Evolutionary conservation across 495 filamentous ascomycete genomes (phyloP), one percentile per base, ranked within the genome.

Genomic region (Hyaloscypha variabilis): DNA sequence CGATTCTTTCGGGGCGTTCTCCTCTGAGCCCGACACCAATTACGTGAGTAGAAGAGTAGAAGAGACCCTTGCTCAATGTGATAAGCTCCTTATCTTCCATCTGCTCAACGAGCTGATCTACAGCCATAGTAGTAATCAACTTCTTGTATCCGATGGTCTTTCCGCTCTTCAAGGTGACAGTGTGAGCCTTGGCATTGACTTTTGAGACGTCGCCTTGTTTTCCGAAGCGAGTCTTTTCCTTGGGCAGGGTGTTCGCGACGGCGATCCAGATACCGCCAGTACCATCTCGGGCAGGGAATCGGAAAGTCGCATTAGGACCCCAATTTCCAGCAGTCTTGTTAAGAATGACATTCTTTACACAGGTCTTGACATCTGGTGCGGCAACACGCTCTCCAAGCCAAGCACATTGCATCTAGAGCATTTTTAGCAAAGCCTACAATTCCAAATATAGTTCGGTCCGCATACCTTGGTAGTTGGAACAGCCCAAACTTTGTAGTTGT

Each of bases 401-500:
- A 76, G 88, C 82, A 76, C 95, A 98, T 93, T 99, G 95, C 95
- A 99, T 99, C 95, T 99, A 66, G 34, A 65, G 13, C 42, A 3
- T n/a, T 54, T n/a, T 54, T 50, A 64, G 55, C 36, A 60, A 46
- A 46, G 3, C 0, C 11, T 19, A 17, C 4, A 46, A 17, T 5
- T 13, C 17, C 1, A 46, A 19, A 46, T 14, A 14, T 46, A 17
- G 19, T 17, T 46, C 13, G 39, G 39, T n/a, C n/a, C 3, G 61
- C 81, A 67, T 85, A 97, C 95, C 90, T 96, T 96, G 64, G 91
- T 96, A 28, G 96, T 98, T 46, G 96, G 95, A 72, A 98, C 94
- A 64, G 95, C 96, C 95, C 95, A 99, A 75, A 98, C 95, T 82
- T 99, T 99, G 88, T 87, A 98, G 87, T 99, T 99, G 86, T 99